These are phyloP conservation scores for Arctium lappa DNA, from an alignment of 129 eudicot genomes.

Conservation along the genomic window DNA sequence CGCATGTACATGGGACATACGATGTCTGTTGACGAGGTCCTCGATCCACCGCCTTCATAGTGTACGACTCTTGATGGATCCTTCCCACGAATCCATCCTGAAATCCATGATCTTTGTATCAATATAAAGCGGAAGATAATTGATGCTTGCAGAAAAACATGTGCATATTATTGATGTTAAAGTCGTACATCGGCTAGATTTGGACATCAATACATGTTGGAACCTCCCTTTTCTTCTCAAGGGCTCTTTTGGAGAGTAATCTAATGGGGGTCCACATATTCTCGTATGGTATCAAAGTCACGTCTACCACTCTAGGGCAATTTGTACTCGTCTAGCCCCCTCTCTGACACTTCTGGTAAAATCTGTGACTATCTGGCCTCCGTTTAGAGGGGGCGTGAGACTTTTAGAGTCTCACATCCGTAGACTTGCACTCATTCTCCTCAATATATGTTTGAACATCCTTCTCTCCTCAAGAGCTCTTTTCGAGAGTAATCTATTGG, in stretches of 20 bases:
- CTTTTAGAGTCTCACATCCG: too few relatives aligned
- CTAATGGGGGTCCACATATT: too few relatives aligned
- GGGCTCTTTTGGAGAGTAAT: too few relatives aligned
- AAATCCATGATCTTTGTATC: constrained; percentile 19
- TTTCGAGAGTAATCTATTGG: too few relatives aligned
- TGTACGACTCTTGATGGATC: constrained; percentile 86
- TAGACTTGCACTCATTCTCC: too few relatives aligned
- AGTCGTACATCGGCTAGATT: neutral
- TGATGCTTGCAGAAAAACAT: neutral
- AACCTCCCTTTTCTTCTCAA: too few relatives aligned
- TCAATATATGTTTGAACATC: neutral
- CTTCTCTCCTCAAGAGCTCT: neutral
- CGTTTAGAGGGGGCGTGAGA: too few relatives aligned
- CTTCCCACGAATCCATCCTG: constrained; percentile 93
- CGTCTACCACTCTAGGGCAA: too few relatives aligned
- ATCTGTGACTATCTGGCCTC: too few relatives aligned
- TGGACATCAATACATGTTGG: neutral
- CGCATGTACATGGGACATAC: constrained; percentile 99
- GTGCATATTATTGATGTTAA: neutral
- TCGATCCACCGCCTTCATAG: constrained; percentile 95
- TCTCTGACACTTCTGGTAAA: too few relatives aligned
- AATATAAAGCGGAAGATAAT: neutral
- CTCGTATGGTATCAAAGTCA: too few relatives aligned
- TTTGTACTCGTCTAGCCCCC: too few relatives aligned
- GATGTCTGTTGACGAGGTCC: constrained; percentile 90